phyloP scores from a whole-genome alignment of 176 grass and related monocot species.

The Aechmea fasciata region DNA sequence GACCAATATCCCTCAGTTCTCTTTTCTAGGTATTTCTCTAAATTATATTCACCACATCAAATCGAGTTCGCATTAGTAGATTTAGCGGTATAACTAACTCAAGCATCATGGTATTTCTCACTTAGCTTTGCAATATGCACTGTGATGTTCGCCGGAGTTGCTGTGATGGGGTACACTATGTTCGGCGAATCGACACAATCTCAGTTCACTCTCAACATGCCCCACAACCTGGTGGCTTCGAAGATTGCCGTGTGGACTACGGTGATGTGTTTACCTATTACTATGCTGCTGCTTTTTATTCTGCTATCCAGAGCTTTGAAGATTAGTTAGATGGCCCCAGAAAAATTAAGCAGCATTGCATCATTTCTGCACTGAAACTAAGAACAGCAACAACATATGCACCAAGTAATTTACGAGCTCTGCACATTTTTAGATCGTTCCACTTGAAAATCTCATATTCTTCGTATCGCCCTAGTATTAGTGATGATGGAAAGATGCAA shows the following conservation, averaged over 20 bases:
- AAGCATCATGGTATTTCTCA: background rate
- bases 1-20: slow-evolving; percentile 58
- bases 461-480: no score
- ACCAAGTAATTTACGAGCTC: no score
- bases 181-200: slow-evolving; percentile 73
- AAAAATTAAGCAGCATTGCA: background rate
- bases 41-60: no score
- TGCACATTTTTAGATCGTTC: no score
- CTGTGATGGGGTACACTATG: slow-evolving; percentile 73
- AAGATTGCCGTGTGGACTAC: slow-evolving; percentile 90
- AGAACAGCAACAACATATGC: no score
- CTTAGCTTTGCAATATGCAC: slow-evolving; percentile 61
- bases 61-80: no score
- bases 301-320: background rate
- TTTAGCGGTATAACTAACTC: no score
- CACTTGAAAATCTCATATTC: no score
- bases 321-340: background rate
- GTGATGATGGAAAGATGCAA: no score
- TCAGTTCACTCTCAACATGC: slow-evolving; percentile 89
- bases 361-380: no score
- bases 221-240: slow-evolving; percentile 61
- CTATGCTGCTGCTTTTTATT: background rate
- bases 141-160: slow-evolving; percentile 50
- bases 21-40: slow-evolving; percentile 49
- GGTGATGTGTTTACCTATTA: slow-evolving; percentile 20